Base-by-base conservation (phyloP, 768 basidiomycete species). In the Mrakia gelida region DNA sequence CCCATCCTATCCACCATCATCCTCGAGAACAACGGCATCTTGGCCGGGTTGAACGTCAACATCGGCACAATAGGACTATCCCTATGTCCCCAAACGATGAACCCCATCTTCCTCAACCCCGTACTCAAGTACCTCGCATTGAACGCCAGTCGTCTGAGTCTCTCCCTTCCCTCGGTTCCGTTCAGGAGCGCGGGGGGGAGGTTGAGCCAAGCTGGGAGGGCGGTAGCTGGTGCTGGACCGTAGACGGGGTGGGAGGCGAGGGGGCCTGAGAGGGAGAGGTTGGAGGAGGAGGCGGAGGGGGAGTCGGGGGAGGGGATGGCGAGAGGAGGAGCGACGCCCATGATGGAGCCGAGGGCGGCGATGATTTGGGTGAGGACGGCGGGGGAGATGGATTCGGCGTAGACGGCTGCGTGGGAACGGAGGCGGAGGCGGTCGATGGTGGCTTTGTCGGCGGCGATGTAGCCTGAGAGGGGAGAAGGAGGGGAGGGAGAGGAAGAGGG, bases 301-400 rank as follows among this genome's bases (percentile, higher is more conserved):
- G 45, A 16, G 38, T 72, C 73, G 28, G 76, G 52, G 38, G 77
- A 41, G 28, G 75, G 43, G 43, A 74, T 15, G 78, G 94, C 81
- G 18, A 84, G 78, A 18, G 84, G 85, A 41, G 84, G 84, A 9
- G 85, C 83, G 72, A 86, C 85, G 41, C 96, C 96, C 95, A 98
- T 98, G 86, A 99, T 98, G 80, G 93, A 94, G 0, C 91, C 92
- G 93, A 96, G 97, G 79, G 92, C 92, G 3, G 96, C 89, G 71
- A 95, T 86, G 81, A 98, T 87, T 84, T 99, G 97, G 26, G 92
- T 92, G 43, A 97, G 87, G 70, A 99, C 93, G 0, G 94, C 89
- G 0, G 96, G 96, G 0, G 93, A 85, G 89, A 96, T 95, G 1
- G 92, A 86, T 85, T 99, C 96, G 5, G 93, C 92, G 82, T 98